A percentile compares a stretch with the other conserved stretches of the same genome.
These are phyloP conservation scores for Metschnikowia vanudenii DNA, from an alignment of 805 yeast species.

Conservation along the genomic window DNA sequence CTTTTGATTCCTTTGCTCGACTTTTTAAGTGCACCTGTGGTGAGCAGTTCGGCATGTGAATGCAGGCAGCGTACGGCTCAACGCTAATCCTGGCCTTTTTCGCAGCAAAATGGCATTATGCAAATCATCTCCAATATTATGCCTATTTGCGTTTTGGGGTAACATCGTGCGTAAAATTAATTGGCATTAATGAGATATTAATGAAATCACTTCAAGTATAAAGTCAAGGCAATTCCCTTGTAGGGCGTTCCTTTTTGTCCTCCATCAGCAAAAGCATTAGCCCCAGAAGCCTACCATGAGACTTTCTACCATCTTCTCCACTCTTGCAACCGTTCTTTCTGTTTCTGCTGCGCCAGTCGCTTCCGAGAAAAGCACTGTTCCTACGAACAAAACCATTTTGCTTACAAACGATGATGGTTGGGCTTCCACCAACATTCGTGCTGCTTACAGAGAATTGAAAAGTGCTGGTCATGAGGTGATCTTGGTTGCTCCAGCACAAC, in stretches of 20 bases:
- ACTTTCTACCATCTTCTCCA: constrained; percentile 13
- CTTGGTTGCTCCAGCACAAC: constrained; percentile 22
- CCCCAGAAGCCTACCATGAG: constrained; percentile 8
- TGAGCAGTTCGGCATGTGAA: too few relatives aligned
- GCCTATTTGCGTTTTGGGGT: neutral
- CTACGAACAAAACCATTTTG: constrained; percentile 39
- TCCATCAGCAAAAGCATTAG: neutral
- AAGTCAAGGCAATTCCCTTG: neutral
- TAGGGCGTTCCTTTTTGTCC: neutral
- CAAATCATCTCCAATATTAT: neutral
- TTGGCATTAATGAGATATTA: neutral
- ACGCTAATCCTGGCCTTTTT: too few relatives aligned
- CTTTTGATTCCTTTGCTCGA: too few relatives aligned
- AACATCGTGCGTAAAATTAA: neutral
- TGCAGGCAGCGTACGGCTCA: too few relatives aligned
- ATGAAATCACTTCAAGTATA: too few relatives aligned
- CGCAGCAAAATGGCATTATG: neutral
- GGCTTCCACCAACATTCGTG: constrained; percentile 56
- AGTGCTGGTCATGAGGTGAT: constrained; percentile 22
- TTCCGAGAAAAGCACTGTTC: constrained; percentile 12
- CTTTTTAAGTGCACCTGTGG: too few relatives aligned
- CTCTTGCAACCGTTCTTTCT: constrained; percentile 18
- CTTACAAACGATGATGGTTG: constrained; percentile 59
- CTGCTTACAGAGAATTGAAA: constrained; percentile 45
- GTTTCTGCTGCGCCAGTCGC: constrained; percentile 26